These are phyloP conservation scores for Monilinia fructigena DNA, from an alignment of 2,329 filamentous ascomycete species.

Conservation along the genomic window DNA sequence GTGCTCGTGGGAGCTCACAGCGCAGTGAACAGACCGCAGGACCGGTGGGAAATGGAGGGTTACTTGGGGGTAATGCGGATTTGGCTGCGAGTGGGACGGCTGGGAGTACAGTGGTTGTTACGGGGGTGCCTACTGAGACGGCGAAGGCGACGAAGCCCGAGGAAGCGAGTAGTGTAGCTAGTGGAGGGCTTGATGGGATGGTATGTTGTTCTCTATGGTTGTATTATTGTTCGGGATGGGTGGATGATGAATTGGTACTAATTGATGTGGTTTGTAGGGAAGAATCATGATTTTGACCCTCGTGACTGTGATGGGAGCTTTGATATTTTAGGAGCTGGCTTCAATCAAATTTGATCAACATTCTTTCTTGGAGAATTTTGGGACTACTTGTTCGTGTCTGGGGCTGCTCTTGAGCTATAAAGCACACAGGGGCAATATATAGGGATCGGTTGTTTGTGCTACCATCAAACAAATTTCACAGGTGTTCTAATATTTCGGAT, in stretches of 20 bases:
- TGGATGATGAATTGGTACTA: not conserved
- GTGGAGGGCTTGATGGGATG: not conserved
- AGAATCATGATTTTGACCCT: not conserved
- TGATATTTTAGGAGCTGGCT: not conserved
- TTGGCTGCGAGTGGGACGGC: slow-evolving; percentile 6
- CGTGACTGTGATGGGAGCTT: not conserved
- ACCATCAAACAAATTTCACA: not conserved
- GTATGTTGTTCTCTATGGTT: not conserved
- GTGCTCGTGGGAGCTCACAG: not conserved
- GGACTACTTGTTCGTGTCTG: not conserved
- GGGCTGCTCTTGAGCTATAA: not conserved
- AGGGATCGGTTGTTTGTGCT: not conserved
- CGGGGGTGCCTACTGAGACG: not conserved
- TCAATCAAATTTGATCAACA: not conserved
- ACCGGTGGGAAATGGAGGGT: not conserved
- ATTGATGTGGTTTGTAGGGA: not conserved
- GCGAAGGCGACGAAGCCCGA: not conserved
- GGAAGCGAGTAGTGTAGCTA: not conserved
- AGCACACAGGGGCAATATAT: not conserved
- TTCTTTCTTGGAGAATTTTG: not conserved
- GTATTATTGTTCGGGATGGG: not conserved
- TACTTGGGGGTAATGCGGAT: slow-evolving; percentile 1
- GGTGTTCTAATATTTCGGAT: not conserved
- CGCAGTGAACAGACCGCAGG: not conserved
- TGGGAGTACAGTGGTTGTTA: slow-evolving; percentile 11